These are phyloP conservation scores for Colletotrichum salicis DNA, from an alignment of 2,329 filamentous ascomycete genomes.

Conservation along the genomic window DNA sequence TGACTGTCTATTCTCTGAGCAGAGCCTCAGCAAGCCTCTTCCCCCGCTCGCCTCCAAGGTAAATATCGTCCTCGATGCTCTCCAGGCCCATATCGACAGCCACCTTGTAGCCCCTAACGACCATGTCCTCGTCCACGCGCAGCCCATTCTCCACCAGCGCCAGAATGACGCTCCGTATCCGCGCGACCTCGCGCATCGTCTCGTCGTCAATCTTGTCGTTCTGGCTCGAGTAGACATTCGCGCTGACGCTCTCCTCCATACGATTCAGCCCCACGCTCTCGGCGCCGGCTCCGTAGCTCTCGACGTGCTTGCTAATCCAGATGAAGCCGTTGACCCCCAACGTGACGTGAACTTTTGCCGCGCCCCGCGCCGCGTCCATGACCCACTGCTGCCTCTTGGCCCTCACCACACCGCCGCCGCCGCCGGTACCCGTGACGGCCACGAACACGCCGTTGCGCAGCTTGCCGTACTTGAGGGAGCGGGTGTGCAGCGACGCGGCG, in stretches of 20 bases:
- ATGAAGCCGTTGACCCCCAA: conserved; percentile 97
- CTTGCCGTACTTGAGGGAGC: conserved; percentile 93
- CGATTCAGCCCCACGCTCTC: conserved; percentile 78
- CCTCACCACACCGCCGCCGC: conserved; percentile 86
- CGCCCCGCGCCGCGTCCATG: conserved; percentile 66
- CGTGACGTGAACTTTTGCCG: conserved; percentile 81
- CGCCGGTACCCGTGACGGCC: conserved; percentile 81
- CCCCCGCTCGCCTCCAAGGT: conserved; percentile 68
- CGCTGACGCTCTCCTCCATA: conserved; percentile 86
- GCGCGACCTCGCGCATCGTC: conserved; percentile 88
- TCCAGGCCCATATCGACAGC: conserved; percentile 79
- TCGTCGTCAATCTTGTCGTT: conserved; percentile 84
- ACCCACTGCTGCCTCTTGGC: conserved; percentile 90
- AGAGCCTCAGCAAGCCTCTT: conserved; percentile 59
- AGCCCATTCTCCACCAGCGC: conserved; percentile 85
- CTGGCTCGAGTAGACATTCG: conserved; percentile 91
- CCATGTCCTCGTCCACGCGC: conserved; percentile 89
- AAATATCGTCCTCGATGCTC: conserved; percentile 68
- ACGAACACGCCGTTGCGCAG: conserved; percentile 92
- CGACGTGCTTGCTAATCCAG: conserved; percentile 89
- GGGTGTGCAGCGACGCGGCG: conserved; percentile 86
- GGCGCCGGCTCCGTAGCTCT: conserved; percentile 61
- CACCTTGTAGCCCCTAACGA: conserved; percentile 83
- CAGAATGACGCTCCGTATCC: conserved; percentile 82
- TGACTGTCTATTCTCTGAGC: conserved; percentile 22